Conservation (phyloP, 2,329 filamentous ascomycete genomes). For the Aspergillus calidoustus region DNA sequence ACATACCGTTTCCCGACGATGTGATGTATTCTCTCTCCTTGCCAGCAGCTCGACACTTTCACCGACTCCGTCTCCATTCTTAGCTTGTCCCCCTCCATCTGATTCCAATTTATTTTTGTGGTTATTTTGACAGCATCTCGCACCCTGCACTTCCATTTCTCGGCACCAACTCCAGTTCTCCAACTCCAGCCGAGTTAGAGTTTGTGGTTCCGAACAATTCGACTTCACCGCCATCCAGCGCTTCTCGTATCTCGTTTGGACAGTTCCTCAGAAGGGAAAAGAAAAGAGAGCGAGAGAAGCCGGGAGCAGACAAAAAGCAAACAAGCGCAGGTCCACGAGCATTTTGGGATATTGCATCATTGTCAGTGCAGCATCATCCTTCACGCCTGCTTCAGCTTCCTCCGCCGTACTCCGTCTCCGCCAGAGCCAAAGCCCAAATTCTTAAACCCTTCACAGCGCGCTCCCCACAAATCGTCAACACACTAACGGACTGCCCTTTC, state of each 20-base stretch:
- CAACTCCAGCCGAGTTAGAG: background rate
- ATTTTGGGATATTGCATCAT: constrained; percentile 12
- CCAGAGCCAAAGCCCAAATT: background rate
- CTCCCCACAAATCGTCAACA: constrained; percentile 16
- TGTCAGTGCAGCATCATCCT: background rate
- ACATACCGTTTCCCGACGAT: background rate
- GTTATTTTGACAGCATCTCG: background rate
- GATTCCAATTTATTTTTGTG: background rate
- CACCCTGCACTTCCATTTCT: background rate
- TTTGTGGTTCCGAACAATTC: constrained; percentile 10
- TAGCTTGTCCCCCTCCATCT: background rate
- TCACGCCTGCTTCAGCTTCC: background rate
- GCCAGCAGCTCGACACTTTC: background rate
- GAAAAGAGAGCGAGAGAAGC: background rate
- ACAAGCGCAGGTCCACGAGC: background rate
- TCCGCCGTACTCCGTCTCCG: background rate
- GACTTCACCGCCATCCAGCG: constrained; percentile 17
- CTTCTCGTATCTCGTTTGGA: background rate
- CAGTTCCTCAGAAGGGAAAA: background rate
- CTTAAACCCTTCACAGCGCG: constrained; percentile 5
- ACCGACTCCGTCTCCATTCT: background rate
- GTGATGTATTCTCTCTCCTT: constrained; percentile 1
- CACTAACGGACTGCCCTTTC: background rate
- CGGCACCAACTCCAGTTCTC: background rate
- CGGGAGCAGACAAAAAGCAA: constrained; percentile 12